Conservation (phyloP, 2,329 filamentous ascomycete genomes). For the Sporothrix globosa region DNA sequence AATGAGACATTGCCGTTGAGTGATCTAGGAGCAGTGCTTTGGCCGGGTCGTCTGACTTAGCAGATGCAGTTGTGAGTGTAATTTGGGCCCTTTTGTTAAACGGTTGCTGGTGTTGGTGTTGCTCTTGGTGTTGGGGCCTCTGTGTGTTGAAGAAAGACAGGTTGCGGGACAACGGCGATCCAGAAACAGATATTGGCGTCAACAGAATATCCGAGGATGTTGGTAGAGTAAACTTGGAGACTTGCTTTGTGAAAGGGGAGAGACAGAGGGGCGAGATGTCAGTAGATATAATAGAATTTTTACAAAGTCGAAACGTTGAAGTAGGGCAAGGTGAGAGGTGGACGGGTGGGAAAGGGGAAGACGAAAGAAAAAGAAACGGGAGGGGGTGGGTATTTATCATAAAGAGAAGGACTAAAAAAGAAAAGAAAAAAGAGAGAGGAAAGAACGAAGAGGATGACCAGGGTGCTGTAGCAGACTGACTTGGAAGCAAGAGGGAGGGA, state of each 20-base stretch:
- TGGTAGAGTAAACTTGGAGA: not conserved
- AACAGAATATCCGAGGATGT: slow-evolving; percentile 7
- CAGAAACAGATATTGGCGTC: slow-evolving; percentile 20
- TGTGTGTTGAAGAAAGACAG: not conserved
- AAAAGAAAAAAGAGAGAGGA: not conserved
- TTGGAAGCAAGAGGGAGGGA: not conserved
- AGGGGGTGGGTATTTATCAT: slow-evolving; percentile 14
- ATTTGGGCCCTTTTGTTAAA: not conserved
- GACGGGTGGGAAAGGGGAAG: not conserved
- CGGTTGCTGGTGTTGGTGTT: not conserved
- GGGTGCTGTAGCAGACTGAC: not conserved
- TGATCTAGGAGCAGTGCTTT: not conserved
- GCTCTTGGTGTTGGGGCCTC: not conserved
- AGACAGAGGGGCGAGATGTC: not conserved
- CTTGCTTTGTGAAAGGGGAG: not conserved
- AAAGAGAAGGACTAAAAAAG: not conserved
- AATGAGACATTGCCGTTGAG: slow-evolving; percentile 12
- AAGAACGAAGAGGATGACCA: not conserved
- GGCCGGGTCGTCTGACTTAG: not conserved
- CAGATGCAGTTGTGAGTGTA: not conserved
- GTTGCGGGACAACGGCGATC: slow-evolving; percentile 1
- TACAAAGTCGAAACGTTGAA: not conserved
- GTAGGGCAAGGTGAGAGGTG: not conserved
- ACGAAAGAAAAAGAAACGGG: not conserved
- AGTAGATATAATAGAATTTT: not conserved